Evolutionary conservation across 2,329 filamentous ascomycete species (phyloP), one percentile per base, ranked within the genome.

Genomic region (Aspergillus sergii): DNA sequence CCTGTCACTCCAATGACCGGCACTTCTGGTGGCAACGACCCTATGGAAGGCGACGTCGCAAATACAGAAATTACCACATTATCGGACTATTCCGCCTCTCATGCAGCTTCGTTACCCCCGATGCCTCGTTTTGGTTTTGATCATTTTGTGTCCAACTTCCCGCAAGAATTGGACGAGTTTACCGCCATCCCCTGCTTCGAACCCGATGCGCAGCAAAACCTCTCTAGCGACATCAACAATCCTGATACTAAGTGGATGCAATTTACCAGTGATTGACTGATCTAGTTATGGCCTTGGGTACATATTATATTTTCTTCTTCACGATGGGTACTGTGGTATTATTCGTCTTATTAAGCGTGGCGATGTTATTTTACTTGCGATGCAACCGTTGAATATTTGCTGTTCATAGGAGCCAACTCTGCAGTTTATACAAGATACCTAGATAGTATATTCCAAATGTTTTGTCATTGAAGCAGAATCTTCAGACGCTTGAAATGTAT

Each of bases 161-260:
- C 77, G 3, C 77, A 79, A 61, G 77, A 79, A 57, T 59, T 79
- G 51, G 76, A 74, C 51, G 77, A 79, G 53, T 79, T 79, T 28
- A 78, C 73, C 19, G 77, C 77, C 2, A 78, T 79, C 65, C 77
- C 77, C 4, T 78, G 75, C 58, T 79, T 79, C 60, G 77, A 79
- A 56, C 64, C 71, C 3, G 76, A 79, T 61, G 46, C 62, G 1
- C 75, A 77, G 57, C 66, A 68, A 28, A 60, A 54, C 0, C 61
- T 71, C 14, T 60, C 68, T 21, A 41, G 63, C 19, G 72, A 76
- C 16, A 62, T 75, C 55, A 73, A 75, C 60, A 58, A 62, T n/a
- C 64, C 71, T 19, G 75, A 76, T 62, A 69, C 73, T 21, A 67
- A 69, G 43, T 77, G 75, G 75, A 66, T 77, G 60, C 72, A 76